These are phyloP conservation scores for Chamaenerion angustifolium DNA, from an alignment of 345 rosid species.

Conservation along the genomic window DNA sequence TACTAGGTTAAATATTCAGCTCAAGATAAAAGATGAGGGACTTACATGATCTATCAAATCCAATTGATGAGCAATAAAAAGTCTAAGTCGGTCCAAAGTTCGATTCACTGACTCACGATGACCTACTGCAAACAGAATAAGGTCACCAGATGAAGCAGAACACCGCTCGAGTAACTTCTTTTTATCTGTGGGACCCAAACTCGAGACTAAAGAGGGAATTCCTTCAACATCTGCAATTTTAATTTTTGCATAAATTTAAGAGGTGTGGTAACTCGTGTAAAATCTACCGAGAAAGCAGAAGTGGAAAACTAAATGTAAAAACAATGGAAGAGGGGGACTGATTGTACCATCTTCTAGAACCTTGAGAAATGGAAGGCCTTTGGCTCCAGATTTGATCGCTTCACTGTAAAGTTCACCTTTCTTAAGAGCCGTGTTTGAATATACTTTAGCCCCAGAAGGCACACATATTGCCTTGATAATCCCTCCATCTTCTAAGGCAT, in stretches of 20 bases:
- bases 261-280: too few species aligned
- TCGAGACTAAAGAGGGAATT: constrained; percentile 55
- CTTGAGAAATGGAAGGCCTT: constrained; percentile 89
- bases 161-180: constrained; percentile 41
- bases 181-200: constrained; percentile 40
- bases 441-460: constrained; percentile 59
- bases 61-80: constrained; percentile 52
- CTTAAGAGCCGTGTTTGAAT: constrained; percentile 81
- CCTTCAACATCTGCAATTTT: constrained; percentile 55
- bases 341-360: constrained; percentile 70
- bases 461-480: constrained; percentile 63
- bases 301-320: background rate
- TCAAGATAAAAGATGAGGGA: constrained; percentile 6
- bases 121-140: constrained; percentile 85
- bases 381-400: constrained; percentile 91
- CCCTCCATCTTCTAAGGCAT: constrained; percentile 57
- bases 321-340: constrained; percentile 2
- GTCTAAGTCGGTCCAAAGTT: constrained; percentile 69
- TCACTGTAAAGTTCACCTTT: constrained; percentile 78
- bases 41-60: constrained; percentile 73
- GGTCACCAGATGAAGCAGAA: constrained; percentile 71
- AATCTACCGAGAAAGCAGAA: too few species aligned
- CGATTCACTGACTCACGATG: constrained; percentile 54
- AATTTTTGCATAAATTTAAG: too few species aligned
- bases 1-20: constrained; percentile 5